Conservation (phyloP, 106 monocot genomes). For the Dioscorea zingiberensis region DNA sequence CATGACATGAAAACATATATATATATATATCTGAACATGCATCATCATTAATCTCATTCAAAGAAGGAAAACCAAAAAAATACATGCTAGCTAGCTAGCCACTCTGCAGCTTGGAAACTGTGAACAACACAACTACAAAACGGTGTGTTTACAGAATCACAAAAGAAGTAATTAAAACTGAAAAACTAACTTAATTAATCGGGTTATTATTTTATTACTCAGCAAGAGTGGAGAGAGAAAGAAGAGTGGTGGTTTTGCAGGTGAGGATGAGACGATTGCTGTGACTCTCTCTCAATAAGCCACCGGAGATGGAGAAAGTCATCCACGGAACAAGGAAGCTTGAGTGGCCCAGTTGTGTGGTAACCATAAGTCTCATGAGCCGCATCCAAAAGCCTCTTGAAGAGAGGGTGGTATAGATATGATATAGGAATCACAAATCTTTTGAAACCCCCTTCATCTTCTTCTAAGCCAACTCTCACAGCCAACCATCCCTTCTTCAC, state of each 20-base stretch:
- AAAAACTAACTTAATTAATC: no score
- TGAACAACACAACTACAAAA: no score
- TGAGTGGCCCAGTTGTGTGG: conserved; percentile 12
- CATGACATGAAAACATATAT: no score
- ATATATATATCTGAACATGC: no score
- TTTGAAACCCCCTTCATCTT: conserved; percentile 2
- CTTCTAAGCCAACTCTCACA: conserved; percentile 13
- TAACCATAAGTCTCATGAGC: conserved; percentile 17
- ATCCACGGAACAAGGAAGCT: conserved; percentile 20
- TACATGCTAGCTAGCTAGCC: no score
- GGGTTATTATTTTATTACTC: neutral
- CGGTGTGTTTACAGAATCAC: no score
- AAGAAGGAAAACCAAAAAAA: no score
- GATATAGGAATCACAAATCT: conserved; percentile 23
- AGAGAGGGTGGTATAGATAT: conserved; percentile 18
- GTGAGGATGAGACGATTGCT: neutral
- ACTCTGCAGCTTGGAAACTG: no score
- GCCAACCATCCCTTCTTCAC: conserved; percentile 23
- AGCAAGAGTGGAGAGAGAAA: neutral
- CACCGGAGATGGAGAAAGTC: conserved; percentile 17
- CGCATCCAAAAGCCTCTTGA: conserved; percentile 15
- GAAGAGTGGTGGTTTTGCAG: neutral
- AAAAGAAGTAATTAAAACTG: no score
- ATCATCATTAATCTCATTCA: no score
- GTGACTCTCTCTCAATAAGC: conserved; percentile 8